Evolutionary conservation across 1,284 basidiomycete species (phyloP).

Genomic region (Ceratobasidium papillatum): DNA sequence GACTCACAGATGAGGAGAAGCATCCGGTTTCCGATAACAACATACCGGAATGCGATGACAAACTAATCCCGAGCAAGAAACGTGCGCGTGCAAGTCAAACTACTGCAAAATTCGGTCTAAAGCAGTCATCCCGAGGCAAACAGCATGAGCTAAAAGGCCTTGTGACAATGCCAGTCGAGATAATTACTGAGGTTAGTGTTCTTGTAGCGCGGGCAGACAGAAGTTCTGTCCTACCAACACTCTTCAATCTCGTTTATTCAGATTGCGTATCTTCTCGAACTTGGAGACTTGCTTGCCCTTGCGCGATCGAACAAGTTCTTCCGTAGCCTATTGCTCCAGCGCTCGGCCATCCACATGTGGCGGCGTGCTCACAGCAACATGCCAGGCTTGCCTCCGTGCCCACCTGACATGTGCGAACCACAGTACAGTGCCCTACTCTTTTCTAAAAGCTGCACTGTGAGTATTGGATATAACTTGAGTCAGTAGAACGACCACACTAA

Average conservation of each 20-base stretch:
- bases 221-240: too few relatives aligned
- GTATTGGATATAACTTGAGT: not conserved
- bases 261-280: not conserved
- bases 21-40: too few relatives aligned
- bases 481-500: too few relatives aligned
- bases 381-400: not conserved
- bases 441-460: conserved; percentile 5
- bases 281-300: conserved; percentile 16
- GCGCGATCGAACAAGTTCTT: conserved; percentile 11
- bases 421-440: conserved; percentile 13
- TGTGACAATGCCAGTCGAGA: conserved; percentile 12
- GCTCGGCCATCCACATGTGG: not conserved
- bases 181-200: not conserved
- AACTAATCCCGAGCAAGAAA: not conserved
- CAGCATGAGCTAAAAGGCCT: not conserved
- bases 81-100: not conserved
- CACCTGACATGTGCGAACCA: conserved; percentile 1
- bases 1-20: too few relatives aligned
- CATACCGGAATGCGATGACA: too few relatives aligned
- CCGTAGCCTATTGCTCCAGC: not conserved
- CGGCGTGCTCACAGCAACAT: not conserved
- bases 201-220: too few relatives aligned
- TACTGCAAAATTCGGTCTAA: not conserved
- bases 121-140: not conserved
- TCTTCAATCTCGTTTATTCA: not conserved